Evolutionary conservation across 805 yeast species (phyloP), one percentile per base, ranked within the genome.

Genomic region (Spathaspora passalidarum): DNA sequence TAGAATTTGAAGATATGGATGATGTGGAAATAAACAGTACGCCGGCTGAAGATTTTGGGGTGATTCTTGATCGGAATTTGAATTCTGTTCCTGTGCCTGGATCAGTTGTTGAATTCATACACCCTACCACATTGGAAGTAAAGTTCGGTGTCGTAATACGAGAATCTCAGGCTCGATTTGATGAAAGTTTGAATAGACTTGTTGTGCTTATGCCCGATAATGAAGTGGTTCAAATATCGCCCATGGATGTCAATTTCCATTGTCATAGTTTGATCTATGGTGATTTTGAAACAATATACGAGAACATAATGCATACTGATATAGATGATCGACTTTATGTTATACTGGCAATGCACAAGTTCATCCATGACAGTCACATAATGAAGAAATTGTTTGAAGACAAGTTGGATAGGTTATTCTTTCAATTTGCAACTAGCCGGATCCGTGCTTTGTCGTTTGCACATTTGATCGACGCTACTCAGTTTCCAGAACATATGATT

Each of bases 141-240:
- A 45, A 44, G 3, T 55, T 68, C 43, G 80, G 79, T 2, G 52
- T 73, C 2, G 76, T 76, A 3, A 40, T 72, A 4, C 45, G 62
- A 37, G 61, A 49, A 16, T 55, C 70, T 0, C 43, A 47, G 36
- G 61, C 74, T 3, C 59, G 51, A 21, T 73, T 75, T 50, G 61
- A 65, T 46, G 65, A 57, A 34, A 54, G 52, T 43, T 61, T 60
- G 40, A 68, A 67, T 45, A 62, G 65, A 40, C 43, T 66, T 32
- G 32, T 56, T 16, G 64, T 73, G 4, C 57, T 71, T 38, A 65
- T 71, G 17, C 38, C 57, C 8, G 56, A 63, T 5, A 73, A 74
- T 46, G 61, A 62, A 17, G 38, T 66, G 3, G 46, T 50, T 1
- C 38, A 52, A 4, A 65, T 71, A 0, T 46, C 58, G 18, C 59